phyloP scores from a whole-genome alignment of 2,329 filamentous ascomycete genomes.

The Chrysosphaeria jannelii region DNA sequence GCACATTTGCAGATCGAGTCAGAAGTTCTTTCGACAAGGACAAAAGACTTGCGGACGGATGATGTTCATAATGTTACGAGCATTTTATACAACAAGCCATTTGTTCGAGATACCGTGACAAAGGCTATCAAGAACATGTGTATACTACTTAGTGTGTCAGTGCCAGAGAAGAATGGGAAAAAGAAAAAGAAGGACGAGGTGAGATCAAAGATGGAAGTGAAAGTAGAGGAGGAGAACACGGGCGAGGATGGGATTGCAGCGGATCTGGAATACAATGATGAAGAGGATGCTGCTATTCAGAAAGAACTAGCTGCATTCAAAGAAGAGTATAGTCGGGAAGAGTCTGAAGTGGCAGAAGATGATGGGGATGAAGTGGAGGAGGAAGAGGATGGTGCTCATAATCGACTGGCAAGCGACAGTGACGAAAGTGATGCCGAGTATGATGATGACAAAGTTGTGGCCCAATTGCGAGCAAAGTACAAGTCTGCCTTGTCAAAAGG shows the following conservation, averaged over 20 bases:
- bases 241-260: constrained; percentile 7
- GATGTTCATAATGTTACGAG: constrained; percentile 32
- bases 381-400: background rate
- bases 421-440: constrained; percentile 1
- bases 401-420: background rate
- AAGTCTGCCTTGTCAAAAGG: constrained; percentile 7
- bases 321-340: constrained; percentile 4
- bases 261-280: constrained; percentile 9
- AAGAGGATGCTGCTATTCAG: constrained; percentile 3
- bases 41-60: constrained; percentile 19
- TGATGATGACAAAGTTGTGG: constrained; percentile 1
- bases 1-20: constrained; percentile 2
- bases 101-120: constrained; percentile 18
- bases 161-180: constrained; percentile 11
- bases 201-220: background rate
- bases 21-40: constrained; percentile 13
- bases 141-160: constrained; percentile 15
- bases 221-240: constrained; percentile 9
- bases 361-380: constrained; percentile 3
- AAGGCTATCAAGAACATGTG: constrained; percentile 19
- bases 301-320: constrained; percentile 2
- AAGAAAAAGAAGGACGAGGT: constrained; percentile 5
- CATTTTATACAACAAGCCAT: constrained; percentile 19
- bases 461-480: constrained; percentile 2
- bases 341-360: constrained; percentile 6